These are phyloP conservation scores for Globisporangium echinulatum DNA, from an alignment of 352 stramenopile genomes.

Conservation along the genomic window DNA sequence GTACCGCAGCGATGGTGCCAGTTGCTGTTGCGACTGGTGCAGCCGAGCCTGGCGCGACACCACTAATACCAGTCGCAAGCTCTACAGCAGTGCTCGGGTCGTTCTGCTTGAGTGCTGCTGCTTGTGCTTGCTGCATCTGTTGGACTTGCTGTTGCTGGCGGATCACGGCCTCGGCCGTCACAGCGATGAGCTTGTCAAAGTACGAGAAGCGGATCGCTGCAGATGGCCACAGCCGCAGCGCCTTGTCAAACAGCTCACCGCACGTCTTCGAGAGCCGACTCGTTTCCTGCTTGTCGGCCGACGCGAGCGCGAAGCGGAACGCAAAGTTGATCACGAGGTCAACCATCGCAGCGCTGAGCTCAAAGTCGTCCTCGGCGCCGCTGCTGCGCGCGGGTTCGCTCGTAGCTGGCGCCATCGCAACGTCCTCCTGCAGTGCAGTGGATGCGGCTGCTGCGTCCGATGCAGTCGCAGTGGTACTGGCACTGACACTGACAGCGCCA, in stretches of 20 bases:
- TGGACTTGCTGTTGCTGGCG: conserved; percentile 59
- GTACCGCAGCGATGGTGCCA: conserved; percentile 19
- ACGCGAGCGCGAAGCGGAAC: conserved; percentile 82
- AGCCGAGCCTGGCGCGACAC: not conserved
- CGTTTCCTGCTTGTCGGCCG: conserved; percentile 86
- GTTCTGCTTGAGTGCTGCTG: conserved; percentile 6
- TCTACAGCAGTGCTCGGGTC: not conserved
- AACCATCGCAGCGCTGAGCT: conserved; percentile 81
- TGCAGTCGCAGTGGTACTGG: not conserved
- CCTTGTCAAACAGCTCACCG: conserved; percentile 84
- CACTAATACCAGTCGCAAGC: too few species aligned
- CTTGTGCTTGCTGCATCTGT: not conserved
- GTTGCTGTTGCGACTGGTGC: conserved; percentile 12
- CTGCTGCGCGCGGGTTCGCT: conserved; percentile 6
- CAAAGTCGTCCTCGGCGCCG: conserved; percentile 80
- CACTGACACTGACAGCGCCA: conserved; percentile 11
- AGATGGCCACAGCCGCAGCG: conserved; percentile 79
- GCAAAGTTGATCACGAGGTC: conserved; percentile 92
- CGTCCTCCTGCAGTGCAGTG: not conserved
- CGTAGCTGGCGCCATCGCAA: conserved; percentile 7
- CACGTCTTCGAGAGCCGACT: conserved; percentile 86
- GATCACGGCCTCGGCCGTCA: conserved; percentile 81
- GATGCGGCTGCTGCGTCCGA: not conserved
- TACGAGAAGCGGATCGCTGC: conserved; percentile 85
- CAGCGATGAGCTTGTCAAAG: conserved; percentile 89